Evolutionary conservation across 176 grass and related monocot genomes (phyloP), one percentile per base, ranked within the genome.

Genomic region (Triticum urartu): DNA sequence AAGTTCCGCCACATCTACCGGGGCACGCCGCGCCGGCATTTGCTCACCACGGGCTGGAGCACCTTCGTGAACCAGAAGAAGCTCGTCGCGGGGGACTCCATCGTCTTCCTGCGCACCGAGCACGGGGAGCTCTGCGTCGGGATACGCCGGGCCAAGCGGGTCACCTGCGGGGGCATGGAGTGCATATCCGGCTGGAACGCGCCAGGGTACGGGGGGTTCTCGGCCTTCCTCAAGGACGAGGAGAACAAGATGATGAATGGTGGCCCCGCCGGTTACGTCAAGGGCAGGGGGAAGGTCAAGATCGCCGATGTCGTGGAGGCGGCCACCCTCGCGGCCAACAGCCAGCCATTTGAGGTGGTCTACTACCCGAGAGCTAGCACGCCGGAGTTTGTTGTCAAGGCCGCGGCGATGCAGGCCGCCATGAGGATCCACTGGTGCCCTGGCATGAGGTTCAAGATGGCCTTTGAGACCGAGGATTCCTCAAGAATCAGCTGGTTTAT

Each of bases 401-500:
- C 86, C 5, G 63, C 74, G 1, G 79, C 83, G 0, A 80, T 93
- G 75, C 75, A 88, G 72, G 81, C 77, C 22, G 92, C 89, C 3
- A 91, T 86, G 89, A 86, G 92, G 89, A 86, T 89, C 75, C 92
- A 89, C 52, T 93, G 92, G 92, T 93, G 92, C 83, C 89, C 89
- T 1, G 89, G 92, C 48, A 91, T 93, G 92, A 83, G 92, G 64
- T 93, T 91, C 87, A 93, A 91, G 89, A 93, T 93, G 92, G 89
- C 92, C 0, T 93, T 93, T 47, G 92, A 93, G 80, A 93, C 92
- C 1, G 92, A 93, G 86, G 92, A 93, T 67, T 93, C 92, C 4
- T 93, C 92, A 26, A 93, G 92, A 76, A 93, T 93, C 42, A 93
- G 92, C 86, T 93, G 92, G 92, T 93, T 93, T 75, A 93, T 93